Conservation (phyloP, 768 basidiomycete genomes). For the Mycena maculata region DNA sequence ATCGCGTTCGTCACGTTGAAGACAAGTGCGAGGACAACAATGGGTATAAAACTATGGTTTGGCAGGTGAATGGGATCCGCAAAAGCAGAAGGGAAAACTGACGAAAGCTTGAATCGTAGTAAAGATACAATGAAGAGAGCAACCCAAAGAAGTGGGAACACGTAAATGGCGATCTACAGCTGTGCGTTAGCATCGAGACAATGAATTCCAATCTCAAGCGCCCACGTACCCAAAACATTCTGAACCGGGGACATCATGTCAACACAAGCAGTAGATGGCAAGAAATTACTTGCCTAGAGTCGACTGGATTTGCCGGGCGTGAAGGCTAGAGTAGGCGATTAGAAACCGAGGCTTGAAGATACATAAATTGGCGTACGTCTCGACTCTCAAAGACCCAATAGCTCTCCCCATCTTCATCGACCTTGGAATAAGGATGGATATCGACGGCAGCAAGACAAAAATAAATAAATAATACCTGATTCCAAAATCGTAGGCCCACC, state of each 20-base stretch:
- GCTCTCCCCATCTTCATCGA: constrained; percentile 95
- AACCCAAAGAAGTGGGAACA: constrained; percentile 90
- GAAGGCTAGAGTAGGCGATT: constrained; percentile 69
- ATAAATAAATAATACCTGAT: constrained; percentile 69
- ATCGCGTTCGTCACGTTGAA: constrained; percentile 97
- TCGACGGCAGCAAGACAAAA: background rate
- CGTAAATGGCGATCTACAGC: constrained; percentile 84
- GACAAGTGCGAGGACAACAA: constrained; percentile 91
- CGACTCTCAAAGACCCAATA: constrained; percentile 99
- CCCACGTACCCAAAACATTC: constrained; percentile 89
- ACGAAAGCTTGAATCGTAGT: constrained; percentile 91
- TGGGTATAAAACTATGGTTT: constrained; percentile 84
- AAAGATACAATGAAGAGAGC: constrained; percentile 89
- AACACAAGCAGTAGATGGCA: constrained; percentile 2
- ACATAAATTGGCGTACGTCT: constrained; percentile 71
- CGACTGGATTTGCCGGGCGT: constrained; percentile 87
- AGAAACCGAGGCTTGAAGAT: background rate
- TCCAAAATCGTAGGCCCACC: constrained; percentile 97
- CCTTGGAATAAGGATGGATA: constrained; percentile 54
- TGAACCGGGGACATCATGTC: constrained; percentile 42
- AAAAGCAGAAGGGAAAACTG: constrained; percentile 46
- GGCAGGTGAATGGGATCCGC: constrained; percentile 17
- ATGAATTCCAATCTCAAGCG: constrained; percentile 16
- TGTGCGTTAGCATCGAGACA: constrained; percentile 9
- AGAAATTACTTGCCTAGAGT: constrained; percentile 73